Base-by-base conservation (phyloP, 306 rosid species). In the Begonia peltatifolia region DNA sequence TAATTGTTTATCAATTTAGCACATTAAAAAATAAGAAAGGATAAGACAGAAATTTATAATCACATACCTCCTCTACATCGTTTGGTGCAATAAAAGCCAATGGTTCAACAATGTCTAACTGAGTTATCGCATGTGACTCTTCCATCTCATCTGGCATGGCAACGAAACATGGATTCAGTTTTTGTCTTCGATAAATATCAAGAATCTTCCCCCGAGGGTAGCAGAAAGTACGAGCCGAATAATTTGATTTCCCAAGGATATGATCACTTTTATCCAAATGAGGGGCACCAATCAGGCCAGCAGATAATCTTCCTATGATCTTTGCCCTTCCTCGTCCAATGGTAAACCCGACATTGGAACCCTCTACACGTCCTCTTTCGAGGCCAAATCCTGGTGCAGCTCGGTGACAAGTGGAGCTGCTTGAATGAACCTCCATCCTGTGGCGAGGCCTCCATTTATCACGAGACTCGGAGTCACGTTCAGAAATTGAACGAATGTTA, bases 361-460 rank as follows among this genome's bases (percentile, higher is more conserved):
- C 75, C 62, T 74, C 84, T 16, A 46, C 72, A 41, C 73, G 74
- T 60, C 84, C 84, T 68, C 63, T 71, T 52, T 71, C 81, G 14
- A 43, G 62, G 53, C 78, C 77, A 60, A 79, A 79, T 54, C 81
- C 84, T 41, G 84, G 81, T 47, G 84, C 78, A 53, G 78, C 81
- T 22, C 84, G 84, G 44, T 72, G 59, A 23, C 75, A 53, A 50
- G 72, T 57, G 38, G 74, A 65, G 42, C 73, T 73, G 54, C 70
- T 69, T 14, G 84, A 41, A 35, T 79, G 75, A 59, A 44, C 68
- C 52, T 79, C 84, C 76, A 78, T 67, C 44, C 81, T 68, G 60
- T 79, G 81, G 63, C 84, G 84, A 46, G 84, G 84, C 71, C 84
- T 74, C 84, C 84, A 79, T 74, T 79, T 79, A 68, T 79, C 84